Evolutionary conservation across 768 basidiomycete genomes (phyloP), one percentile per base, ranked within the genome.

Genomic region (Termitomyces sp.): DNA sequence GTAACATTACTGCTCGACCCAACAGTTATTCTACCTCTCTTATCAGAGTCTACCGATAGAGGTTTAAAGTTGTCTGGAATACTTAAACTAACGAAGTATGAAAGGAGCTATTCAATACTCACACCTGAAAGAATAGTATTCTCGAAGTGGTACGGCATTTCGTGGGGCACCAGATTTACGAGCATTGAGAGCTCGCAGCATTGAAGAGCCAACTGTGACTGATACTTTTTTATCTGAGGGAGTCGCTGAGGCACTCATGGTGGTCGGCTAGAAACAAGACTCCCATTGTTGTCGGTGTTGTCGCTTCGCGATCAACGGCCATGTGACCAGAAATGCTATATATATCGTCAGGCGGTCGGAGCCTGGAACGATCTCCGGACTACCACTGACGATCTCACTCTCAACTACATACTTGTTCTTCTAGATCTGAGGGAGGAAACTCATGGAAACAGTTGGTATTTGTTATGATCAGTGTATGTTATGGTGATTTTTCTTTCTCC

Each of bases 61-160:
- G 92, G 89, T 70, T 85, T 89, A 74, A 91, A 91, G 65, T 87
- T 86, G 67, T 91, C 92, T 94, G 67, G 14, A 37, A 37, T 34
- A 9, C 15, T 29, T 64, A 17, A 61, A 29, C 15, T 32, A 11
- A 43, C 8, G 20, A 50, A 38, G 38, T 46, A 53, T 56, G 14
- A 34, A 43, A 38, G 31, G n/a, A 5, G 52, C 25, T 17, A 60
- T 11, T 60, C 32, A 50, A 42, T 56, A 80, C 87, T 64, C 64
- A 91, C 91, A 92, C 65, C 88, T 81, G 67, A 92, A 83, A n/a
- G 88, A 85, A 70, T 87, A 89, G 72, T 90, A 89, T 65, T 90
- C 87, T 57, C 83, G 54, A 84, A 32, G 86, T 85, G 58, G 84
- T 74, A 59, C 78, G 78, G 42, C 10, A 66, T 77, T 69, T 34